Evolutionary conservation across 306 rosid species (phyloP), one percentile per base, ranked within the genome.

Genomic region (Pachyrhizus erosus): DNA sequence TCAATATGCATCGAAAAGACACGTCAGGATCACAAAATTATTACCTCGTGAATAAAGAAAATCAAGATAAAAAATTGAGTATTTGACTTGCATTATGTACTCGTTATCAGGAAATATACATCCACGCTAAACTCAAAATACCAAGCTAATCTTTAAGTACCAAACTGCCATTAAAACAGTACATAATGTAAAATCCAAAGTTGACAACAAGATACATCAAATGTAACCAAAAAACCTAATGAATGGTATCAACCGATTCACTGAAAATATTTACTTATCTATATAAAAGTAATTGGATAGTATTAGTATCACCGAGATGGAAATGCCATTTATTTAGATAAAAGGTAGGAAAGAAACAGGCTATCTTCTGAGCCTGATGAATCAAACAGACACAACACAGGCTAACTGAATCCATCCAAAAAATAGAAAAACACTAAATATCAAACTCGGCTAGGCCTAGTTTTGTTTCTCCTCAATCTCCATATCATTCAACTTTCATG

Each of bases 391-490:
- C 20, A 37, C 69, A 24, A 12, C 20, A 37, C 69, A 24, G 12
- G 9, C 24, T 33, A 21, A 26, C 14, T 21, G 42, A 11, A 64
- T 43, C 21, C 18, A 34, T 12, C 15, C n/a, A n/a, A 46, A 34
- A n/a, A 52, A 49, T 0, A 4, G 39, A 33, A 0, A 9, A 13
- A 55, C 13, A 52, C 51, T 10, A 21, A 37, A 20, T 20, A 55
- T 21, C 14, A 33, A 11, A 55, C 33, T 61, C 61, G 21, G 31
- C 11, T 2, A 10, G 18, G 58, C 71, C 42, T 14, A 24, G 5
- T 60, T 76, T 45, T 27, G 60, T 26, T 62, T 76, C 57, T 39
- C 57, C 57, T 73, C 20, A 55, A 37, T 54, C 51, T 20, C 21
- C 13, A 57, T 9, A 29, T 52, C 18, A 33, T 24, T n/a, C 2